Conservation (phyloP, 768 basidiomycete genomes). For the Tephrocybe rancida region DNA sequence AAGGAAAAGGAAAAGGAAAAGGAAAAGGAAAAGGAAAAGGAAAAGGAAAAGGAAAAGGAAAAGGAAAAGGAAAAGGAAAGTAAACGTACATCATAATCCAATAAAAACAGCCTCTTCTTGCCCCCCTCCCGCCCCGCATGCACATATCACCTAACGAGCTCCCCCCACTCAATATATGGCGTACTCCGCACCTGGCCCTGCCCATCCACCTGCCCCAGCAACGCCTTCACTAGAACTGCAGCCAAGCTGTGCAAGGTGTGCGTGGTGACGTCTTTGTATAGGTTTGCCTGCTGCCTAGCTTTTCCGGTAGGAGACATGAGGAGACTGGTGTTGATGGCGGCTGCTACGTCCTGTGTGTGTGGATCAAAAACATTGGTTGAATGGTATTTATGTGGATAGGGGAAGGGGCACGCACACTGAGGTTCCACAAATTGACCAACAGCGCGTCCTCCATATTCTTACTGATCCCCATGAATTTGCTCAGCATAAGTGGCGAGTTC, state of each 20-base stretch:
- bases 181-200: conserved; percentile 83
- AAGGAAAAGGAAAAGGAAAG: not conserved
- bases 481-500: conserved; percentile 85
- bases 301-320: conserved; percentile 85
- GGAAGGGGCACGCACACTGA: conserved; percentile 58
- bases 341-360: conserved; percentile 70
- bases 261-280: conserved; percentile 84
- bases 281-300: conserved; percentile 65
- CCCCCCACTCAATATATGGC: conserved; percentile 73
- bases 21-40: too few relatives aligned
- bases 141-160: conserved; percentile 62
- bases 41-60: too few relatives aligned
- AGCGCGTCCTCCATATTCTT: conserved; percentile 89
- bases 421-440: conserved; percentile 95
- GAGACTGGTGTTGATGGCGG: conserved; percentile 88
- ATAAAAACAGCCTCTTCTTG: conserved; percentile 85
- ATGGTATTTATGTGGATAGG: not conserved
- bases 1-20: too few relatives aligned
- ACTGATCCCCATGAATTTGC: conserved; percentile 98
- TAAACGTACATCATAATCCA: conserved; percentile 91
- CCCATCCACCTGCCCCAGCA: conserved; percentile 78
- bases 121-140: conserved; percentile 78
- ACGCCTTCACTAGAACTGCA: conserved; percentile 83
- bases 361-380: not conserved
- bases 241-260: conserved; percentile 83